A percentile compares a stretch with the other conserved stretches of the same genome.
Conservation (phyloP, 2,329 filamentous ascomycete species). For the Aspergillus sp. region DNA sequence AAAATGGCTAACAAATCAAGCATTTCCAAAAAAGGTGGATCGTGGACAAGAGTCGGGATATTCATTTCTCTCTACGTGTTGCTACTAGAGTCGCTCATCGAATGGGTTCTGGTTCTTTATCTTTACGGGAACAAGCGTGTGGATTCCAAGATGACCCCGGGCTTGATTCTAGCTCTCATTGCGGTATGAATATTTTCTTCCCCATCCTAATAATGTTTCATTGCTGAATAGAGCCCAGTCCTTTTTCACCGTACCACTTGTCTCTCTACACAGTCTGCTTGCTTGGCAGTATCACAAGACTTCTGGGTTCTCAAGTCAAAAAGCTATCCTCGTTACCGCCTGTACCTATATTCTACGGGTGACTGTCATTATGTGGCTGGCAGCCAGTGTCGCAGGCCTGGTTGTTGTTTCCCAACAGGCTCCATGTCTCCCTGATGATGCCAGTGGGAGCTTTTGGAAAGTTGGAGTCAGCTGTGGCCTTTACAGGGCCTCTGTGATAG, state of each 20-base stretch:
- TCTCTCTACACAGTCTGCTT: conserved; percentile 33
- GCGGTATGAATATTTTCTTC: conserved; percentile 21
- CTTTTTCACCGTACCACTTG: conserved; percentile 31
- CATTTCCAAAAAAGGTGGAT: conserved; percentile 20
- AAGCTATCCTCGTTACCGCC: conserved; percentile 24
- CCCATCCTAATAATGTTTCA: not conserved
- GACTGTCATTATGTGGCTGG: conserved; percentile 33
- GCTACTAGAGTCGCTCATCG: conserved; percentile 29
- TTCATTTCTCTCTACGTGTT: conserved; percentile 31
- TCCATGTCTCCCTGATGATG: conserved; percentile 25
- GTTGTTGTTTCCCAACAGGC: conserved; percentile 32
- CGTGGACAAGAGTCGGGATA: conserved; percentile 32
- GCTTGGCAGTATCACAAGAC: conserved; percentile 34
- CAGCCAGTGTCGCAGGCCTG: conserved; percentile 32
- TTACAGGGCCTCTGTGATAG: conserved; percentile 28
- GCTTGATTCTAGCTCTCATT: conserved; percentile 30
- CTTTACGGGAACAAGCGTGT: conserved; percentile 30
- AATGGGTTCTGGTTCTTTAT: conserved; percentile 30
- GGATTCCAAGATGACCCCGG: conserved; percentile 34
- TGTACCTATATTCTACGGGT: conserved; percentile 32
- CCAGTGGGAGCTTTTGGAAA: conserved; percentile 26
- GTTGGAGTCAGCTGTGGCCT: conserved; percentile 33
- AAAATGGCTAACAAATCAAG: conserved; percentile 1
- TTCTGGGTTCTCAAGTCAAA: conserved; percentile 23
- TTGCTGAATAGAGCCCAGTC: conserved; percentile 18